A percentile compares a stretch with the other conserved stretches of the same genome.
Conservation (phyloP, 306 rosid genomes). For the Ormosia semicastrata region DNA sequence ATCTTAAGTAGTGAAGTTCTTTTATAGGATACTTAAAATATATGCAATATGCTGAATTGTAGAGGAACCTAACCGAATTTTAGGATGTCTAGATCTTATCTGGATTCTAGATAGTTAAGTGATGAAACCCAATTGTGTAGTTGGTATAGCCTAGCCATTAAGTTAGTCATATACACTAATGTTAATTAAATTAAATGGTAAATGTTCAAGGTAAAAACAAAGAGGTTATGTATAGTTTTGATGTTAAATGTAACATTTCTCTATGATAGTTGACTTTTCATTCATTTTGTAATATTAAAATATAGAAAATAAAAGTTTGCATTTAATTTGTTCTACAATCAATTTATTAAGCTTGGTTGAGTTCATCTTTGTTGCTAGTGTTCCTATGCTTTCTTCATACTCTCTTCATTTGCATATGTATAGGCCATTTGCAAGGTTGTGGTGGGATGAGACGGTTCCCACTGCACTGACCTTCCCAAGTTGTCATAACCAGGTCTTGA, state of each 20-base stretch:
- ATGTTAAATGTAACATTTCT: neutral
- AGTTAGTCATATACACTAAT: neutral
- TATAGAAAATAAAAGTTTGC: neutral
- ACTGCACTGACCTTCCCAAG: slow-evolving; percentile 76
- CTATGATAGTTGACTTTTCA: neutral
- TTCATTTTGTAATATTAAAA: slow-evolving; percentile 9
- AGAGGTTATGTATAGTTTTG: neutral
- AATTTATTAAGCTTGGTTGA: slow-evolving; percentile 7
- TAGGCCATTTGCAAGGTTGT: slow-evolving; percentile 92
- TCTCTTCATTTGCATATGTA: slow-evolving; percentile 2
- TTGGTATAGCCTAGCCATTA: neutral
- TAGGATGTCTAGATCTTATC: neutral
- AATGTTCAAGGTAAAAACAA: neutral
- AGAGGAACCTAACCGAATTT: neutral
- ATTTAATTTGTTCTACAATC: neutral
- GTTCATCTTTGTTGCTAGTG: neutral
- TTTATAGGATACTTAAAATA: neutral
- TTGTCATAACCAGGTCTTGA: slow-evolving; percentile 67
- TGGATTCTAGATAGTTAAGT: neutral
- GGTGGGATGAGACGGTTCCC: slow-evolving; percentile 98
- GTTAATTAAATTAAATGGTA: neutral
- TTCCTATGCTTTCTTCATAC: neutral
- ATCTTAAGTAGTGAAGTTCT: neutral
- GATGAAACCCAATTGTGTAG: neutral
- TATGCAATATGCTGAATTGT: neutral